A percentile compares a stretch with the other conserved stretches of the same genome.
These are phyloP conservation scores for Globisporangium orthogonon DNA, from an alignment of 352 stramenopile genomes.

Conservation along the genomic window DNA sequence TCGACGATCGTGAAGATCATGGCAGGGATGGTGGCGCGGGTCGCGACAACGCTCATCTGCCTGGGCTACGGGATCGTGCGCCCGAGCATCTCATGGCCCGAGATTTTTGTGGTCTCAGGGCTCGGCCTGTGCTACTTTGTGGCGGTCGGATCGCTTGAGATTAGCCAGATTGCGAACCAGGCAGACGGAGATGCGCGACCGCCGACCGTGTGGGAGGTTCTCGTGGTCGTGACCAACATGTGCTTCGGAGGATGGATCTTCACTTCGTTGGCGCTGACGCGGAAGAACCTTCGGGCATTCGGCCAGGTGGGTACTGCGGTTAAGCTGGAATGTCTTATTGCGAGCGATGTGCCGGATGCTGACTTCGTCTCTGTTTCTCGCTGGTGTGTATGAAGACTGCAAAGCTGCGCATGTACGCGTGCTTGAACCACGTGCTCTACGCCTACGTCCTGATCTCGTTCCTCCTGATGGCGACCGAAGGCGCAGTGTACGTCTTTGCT, in stretches of 20 bases:
- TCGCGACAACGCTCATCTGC: constrained; percentile 72
- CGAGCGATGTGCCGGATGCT: not conserved
- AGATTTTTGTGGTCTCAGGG: constrained; percentile 68
- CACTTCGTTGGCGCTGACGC: constrained; percentile 64
- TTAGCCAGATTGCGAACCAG: constrained; percentile 77
- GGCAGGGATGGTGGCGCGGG: constrained; percentile 63
- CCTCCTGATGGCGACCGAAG: constrained; percentile 68
- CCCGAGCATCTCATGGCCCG: constrained; percentile 58
- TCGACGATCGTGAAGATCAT: constrained; percentile 71
- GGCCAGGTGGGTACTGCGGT: constrained; percentile 40
- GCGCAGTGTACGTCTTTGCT: constrained; percentile 55
- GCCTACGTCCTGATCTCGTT: constrained; percentile 67
- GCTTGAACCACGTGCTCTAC: constrained; percentile 45
- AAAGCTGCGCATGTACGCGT: constrained; percentile 74
- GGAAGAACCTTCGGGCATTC: constrained; percentile 73
- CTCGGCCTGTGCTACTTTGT: constrained; percentile 80
- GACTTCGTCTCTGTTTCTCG: not conserved
- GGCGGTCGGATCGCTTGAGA: constrained; percentile 64
- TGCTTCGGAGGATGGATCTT: constrained; percentile 88
- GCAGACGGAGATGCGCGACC: constrained; percentile 56
- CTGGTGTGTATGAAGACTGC: constrained; percentile 29
- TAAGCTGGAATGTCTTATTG: not conserved
- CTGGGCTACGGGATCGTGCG: constrained; percentile 80
- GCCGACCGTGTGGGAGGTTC: constrained; percentile 65
- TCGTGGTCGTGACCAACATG: constrained; percentile 71